Evolutionary conservation across 345 rosid genomes (phyloP), one percentile per base, ranked within the genome.

Genomic region (Euphorbia lathyris): DNA sequence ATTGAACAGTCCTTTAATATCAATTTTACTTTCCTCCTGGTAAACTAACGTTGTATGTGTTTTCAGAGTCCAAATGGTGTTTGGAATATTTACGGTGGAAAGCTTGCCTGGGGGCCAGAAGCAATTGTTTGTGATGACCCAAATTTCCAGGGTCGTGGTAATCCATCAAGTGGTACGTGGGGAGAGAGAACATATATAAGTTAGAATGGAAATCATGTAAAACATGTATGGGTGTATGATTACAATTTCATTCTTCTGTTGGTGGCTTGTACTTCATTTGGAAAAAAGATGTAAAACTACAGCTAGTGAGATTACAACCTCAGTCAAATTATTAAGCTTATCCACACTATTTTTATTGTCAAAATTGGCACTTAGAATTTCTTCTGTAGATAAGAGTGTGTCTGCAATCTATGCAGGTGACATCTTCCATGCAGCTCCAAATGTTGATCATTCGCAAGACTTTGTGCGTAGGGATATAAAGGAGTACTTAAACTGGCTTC

Each of bases 71-170:
- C 83, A 69, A 81, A 81, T 81, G 87, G 87, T 47, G 70, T 84
- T 66, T 84, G 87, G 87, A 84, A 84, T 75, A 77, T 84, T 55
- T 84, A 62, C 61, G 83, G 87, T 23, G 87, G 87, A 51, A 79
- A 79, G 72, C 81, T 84, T 52, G 78, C 84, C 2, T 84, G 87
- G 87, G 87, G 84, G 10, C 81, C 83, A 59, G 85, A 81, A 81
- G 87, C 87, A 62, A 77, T 84, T 77, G 85, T 81, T 61, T 81
- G 85, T 42, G 87, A 84, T 77, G 87, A 84, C 64, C 87, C 87
- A 9, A 77, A 81, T 72, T 84, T 84, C 61, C 83, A 81, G 76
- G 87, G 86, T 58, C 70, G 68, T 50, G 86, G 86, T 66, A 83
- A 83, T 78, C 83, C 84, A 57, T 83, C 80, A 64, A 83, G 79